Conservation (phyloP, 192 early-diverging fungal species). For the Coemansia sp. region DNA sequence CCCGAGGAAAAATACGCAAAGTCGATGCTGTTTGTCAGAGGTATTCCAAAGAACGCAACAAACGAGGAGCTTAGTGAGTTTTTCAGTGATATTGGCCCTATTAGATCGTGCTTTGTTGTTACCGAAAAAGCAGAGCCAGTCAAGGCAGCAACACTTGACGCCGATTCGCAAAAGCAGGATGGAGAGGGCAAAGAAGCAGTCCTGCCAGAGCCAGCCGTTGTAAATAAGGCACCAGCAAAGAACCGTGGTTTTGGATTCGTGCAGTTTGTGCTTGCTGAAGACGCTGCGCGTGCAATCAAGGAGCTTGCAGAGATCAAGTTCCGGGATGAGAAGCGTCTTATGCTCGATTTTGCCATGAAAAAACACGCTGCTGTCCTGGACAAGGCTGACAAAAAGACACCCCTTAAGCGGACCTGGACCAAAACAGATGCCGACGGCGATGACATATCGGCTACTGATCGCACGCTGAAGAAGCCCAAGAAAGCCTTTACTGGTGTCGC, state of each 20-base stretch:
- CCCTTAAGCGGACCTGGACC: neutral
- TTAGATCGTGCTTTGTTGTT: slow-evolving; percentile 89
- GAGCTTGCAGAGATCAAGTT: slow-evolving; percentile 78
- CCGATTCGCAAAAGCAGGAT: slow-evolving; percentile 1
- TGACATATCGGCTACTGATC: slow-evolving; percentile 25
- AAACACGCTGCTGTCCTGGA: slow-evolving; percentile 10
- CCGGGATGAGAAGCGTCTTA: slow-evolving; percentile 64
- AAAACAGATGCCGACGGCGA: neutral
- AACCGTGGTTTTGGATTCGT: slow-evolving; percentile 95
- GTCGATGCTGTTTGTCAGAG: slow-evolving; percentile 84
- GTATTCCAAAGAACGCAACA: slow-evolving; percentile 81
- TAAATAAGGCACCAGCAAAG: slow-evolving; percentile 14
- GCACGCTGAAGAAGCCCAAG: slow-evolving; percentile 29
- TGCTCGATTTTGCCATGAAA: slow-evolving; percentile 76
- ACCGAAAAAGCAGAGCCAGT: slow-evolving; percentile 53
- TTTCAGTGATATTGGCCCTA: slow-evolving; percentile 85
- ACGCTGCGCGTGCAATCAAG: slow-evolving; percentile 69
- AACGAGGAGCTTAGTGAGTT: slow-evolving; percentile 80
- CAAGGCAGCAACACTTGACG: slow-evolving; percentile 26
- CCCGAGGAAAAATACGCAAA: slow-evolving; percentile 54
- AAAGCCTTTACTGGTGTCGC: slow-evolving; percentile 12
- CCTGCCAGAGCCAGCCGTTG: neutral
- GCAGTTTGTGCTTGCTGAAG: slow-evolving; percentile 63
- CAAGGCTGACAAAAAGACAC: slow-evolving; percentile 17
- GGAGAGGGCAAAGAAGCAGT: slow-evolving; percentile 6